These are phyloP conservation scores for Coix lacrymajobi DNA, from an alignment of 176 grass and related monocot species.

Conservation along the genomic window DNA sequence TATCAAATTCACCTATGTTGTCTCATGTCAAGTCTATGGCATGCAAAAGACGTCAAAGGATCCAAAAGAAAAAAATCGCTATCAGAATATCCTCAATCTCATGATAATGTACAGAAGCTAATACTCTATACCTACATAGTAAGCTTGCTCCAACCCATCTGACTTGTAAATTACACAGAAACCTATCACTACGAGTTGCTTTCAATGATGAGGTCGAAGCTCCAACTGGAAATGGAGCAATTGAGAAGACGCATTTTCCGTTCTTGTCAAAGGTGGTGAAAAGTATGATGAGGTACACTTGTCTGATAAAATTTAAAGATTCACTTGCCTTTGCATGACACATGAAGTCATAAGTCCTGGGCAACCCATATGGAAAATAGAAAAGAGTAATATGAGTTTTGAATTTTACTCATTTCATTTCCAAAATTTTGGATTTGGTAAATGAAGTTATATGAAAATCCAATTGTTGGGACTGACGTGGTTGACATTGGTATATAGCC, in stretches of 20 bases:
- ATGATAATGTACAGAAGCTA: constrained; percentile 57
- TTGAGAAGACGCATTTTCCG: constrained; percentile 86
- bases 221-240: constrained; percentile 23
- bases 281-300: constrained; percentile 87
- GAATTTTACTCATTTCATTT: neutral
- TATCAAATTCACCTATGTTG: constrained; percentile 97
- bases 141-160: constrained; percentile 15
- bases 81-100: constrained; percentile 83
- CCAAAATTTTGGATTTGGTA: neutral
- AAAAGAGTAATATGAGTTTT: neutral
- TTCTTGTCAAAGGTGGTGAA: constrained; percentile 90
- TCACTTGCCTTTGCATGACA: constrained; percentile 15
- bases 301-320: neutral
- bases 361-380: neutral
- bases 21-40: constrained; percentile 92
- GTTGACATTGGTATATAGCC: neutral
- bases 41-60: constrained; percentile 76
- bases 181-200: constrained; percentile 76
- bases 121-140: neutral
- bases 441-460: neutral
- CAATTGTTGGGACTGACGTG: neutral
- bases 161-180: constrained; percentile 34
- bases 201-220: constrained; percentile 82
- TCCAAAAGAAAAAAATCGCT: constrained; percentile 40
- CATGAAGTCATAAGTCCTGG: neutral